These are phyloP conservation scores for Leptoxyphium fumago DNA, from an alignment of 2,329 filamentous ascomycete genomes.

Conservation along the genomic window DNA sequence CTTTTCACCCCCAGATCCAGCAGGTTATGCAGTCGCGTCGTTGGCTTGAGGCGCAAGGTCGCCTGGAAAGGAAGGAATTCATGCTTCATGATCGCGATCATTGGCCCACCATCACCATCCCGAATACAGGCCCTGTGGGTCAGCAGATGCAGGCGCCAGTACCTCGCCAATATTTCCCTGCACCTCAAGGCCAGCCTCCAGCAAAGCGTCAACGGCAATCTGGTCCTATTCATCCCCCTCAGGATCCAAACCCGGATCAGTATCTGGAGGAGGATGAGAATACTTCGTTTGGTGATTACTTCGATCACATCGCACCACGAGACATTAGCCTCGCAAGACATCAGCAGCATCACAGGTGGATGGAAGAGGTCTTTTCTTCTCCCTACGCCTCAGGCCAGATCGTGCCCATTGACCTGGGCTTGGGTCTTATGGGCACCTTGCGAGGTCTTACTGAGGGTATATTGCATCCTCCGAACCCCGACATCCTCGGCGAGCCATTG, in stretches of 20 bases:
- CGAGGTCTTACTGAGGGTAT: constrained; percentile 71
- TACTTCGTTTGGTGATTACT: constrained; percentile 69
- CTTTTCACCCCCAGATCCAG: constrained; percentile 44
- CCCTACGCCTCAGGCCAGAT: constrained; percentile 79
- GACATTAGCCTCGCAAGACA: constrained; percentile 82
- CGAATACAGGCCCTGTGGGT: constrained; percentile 21
- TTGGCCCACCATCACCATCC: constrained; percentile 74
- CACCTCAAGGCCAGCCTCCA: constrained; percentile 26
- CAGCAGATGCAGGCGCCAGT: constrained; percentile 8
- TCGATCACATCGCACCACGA: constrained; percentile 76
- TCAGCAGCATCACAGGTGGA: constrained; percentile 94
- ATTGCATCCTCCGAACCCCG: constrained; percentile 45
- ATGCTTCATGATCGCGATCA: constrained; percentile 80
- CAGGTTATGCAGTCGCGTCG: constrained; percentile 38
- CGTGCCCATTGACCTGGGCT: constrained; percentile 68
- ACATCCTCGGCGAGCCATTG: constrained; percentile 1
- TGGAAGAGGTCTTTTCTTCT: constrained; percentile 91
- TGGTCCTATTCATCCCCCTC: constrained; percentile 26
- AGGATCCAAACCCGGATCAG: constrained; percentile 27
- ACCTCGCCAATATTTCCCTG: constrained; percentile 12
- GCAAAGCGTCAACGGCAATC: constrained; percentile 30
- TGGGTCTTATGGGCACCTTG: constrained; percentile 66
- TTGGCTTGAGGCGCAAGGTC: constrained; percentile 55
- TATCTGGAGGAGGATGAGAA: constrained; percentile 80
- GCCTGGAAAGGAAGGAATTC: constrained; percentile 80